phyloP scores from a whole-genome alignment of 2,329 filamentous ascomycete genomes.

The Stagonosporopsis tanaceti region DNA sequence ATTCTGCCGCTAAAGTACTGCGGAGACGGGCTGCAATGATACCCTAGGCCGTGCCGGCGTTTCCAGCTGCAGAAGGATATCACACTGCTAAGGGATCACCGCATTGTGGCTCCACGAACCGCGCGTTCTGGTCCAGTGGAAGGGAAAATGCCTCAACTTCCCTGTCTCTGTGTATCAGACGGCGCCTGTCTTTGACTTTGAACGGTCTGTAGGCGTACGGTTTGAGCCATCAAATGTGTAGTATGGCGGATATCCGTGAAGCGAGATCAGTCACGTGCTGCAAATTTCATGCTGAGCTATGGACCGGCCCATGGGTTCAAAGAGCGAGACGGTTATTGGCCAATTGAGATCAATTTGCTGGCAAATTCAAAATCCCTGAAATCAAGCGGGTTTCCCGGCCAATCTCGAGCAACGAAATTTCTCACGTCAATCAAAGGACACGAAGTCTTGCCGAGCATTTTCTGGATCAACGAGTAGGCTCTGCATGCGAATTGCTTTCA shows the following conservation, averaged over 20 bases:
- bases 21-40: constrained; percentile 54
- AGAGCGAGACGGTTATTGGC: constrained; percentile 38
- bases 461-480: constrained; percentile 37
- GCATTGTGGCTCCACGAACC: constrained; percentile 55
- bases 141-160: constrained; percentile 51
- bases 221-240: constrained; percentile 42
- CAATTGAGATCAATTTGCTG: constrained; percentile 32
- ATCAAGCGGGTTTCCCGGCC: constrained; percentile 24
- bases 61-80: constrained; percentile 54
- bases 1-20: constrained; percentile 54
- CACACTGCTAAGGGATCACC: constrained; percentile 52
- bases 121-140: constrained; percentile 52
- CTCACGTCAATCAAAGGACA: constrained; percentile 23
- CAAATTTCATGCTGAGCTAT: constrained; percentile 45
- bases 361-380: constrained; percentile 34
- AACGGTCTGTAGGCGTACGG: constrained; percentile 40
- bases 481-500: constrained; percentile 23
- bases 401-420: constrained; percentile 27
- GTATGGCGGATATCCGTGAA: constrained; percentile 48
- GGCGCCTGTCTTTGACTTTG: constrained; percentile 30
- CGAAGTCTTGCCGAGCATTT: constrained; percentile 28
- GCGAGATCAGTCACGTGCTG: constrained; percentile 50
- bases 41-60: constrained; percentile 54
- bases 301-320: constrained; percentile 33
- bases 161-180: constrained; percentile 48